A percentile compares a stretch with the other conserved stretches of the same genome.
Evolutionary conservation across 129 eudicot genomes (phyloP).

Genomic region (Calendula officinalis): DNA sequence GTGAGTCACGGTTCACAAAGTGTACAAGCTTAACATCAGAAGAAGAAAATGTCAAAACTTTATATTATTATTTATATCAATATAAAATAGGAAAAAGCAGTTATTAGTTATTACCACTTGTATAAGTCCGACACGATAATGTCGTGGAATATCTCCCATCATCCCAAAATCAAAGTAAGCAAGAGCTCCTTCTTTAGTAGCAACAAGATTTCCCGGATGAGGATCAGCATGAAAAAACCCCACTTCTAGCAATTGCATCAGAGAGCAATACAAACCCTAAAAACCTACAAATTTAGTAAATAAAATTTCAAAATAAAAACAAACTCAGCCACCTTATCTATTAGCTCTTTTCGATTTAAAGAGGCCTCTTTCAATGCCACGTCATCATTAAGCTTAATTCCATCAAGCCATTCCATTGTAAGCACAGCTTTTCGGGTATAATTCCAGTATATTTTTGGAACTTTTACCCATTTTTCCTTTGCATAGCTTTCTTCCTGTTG

Average conservation of each 20-base stretch:
- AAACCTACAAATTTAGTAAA: conserved; percentile 15
- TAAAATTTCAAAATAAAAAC: conserved; percentile 5
- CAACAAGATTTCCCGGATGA: conserved; percentile 96
- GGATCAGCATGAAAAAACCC: conserved; percentile 98
- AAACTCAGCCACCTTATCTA: conserved; percentile 83
- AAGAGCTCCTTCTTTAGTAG: conserved; percentile 80
- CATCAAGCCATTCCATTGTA: conserved; percentile 98
- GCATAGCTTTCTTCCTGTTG: conserved; percentile 26
- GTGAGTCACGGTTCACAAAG: conserved; percentile 92
- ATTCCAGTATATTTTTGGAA: conserved; percentile 92
- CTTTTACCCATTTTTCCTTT: conserved; percentile 49
- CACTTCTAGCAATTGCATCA: conserved; percentile 94
- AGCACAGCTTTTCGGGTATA: conserved; percentile 88
- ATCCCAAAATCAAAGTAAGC: conserved; percentile 97
- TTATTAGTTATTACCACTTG: conserved; percentile 61
- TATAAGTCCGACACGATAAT: conserved; percentile 93
- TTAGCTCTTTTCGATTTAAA: conserved; percentile 68
- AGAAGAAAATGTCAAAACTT: background rate
- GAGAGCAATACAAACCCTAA: conserved; percentile 86
- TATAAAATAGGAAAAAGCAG: background rate
- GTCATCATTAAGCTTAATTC: conserved; percentile 85
- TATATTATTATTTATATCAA: background rate
- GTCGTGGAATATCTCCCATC: conserved; percentile 99
- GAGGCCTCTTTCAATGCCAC: conserved; percentile 46
- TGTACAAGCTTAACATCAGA: conserved; percentile 78